Evolutionary conservation across 305 asterid species (phyloP).

Genomic region (Euphrasia arctica): DNA sequence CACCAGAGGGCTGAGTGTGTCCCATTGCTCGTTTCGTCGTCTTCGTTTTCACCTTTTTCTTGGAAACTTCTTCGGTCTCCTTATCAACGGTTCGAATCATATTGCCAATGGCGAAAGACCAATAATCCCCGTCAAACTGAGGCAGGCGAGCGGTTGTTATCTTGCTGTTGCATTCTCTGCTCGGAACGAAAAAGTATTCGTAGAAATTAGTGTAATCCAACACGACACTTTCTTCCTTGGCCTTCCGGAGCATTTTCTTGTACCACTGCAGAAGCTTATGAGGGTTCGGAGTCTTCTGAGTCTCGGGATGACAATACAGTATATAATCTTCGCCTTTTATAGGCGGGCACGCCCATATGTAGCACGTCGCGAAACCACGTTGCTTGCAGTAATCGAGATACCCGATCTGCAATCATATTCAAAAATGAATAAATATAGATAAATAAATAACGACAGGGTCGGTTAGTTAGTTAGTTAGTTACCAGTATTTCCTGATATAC

Average conservation of each 20-base stretch:
- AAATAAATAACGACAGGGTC: neutral
- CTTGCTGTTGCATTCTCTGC: slow-evolving; percentile 46
- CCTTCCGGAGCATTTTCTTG: slow-evolving; percentile 61
- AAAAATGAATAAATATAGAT: slow-evolving; percentile 6
- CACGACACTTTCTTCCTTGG: slow-evolving; percentile 54
- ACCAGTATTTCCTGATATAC: slow-evolving; percentile 79
- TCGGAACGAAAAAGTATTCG: slow-evolving; percentile 53
- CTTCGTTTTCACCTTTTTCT: slow-evolving; percentile 32
- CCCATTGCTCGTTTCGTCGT: slow-evolving; percentile 54
- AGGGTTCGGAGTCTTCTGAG: slow-evolving; percentile 61
- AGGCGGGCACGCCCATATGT: slow-evolving; percentile 90
- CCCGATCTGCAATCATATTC: slow-evolving; percentile 52
- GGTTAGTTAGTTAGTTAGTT: slow-evolving; percentile 7
- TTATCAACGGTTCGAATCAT: slow-evolving; percentile 35
- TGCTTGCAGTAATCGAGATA: slow-evolving; percentile 81
- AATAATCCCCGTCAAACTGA: slow-evolving; percentile 68
- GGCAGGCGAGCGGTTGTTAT: slow-evolving; percentile 70
- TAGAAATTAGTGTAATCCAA: slow-evolving; percentile 50
- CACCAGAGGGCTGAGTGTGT: slow-evolving; percentile 39
- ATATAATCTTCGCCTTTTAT: slow-evolving; percentile 71
- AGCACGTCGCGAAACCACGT: slow-evolving; percentile 64
- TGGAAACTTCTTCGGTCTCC: slow-evolving; percentile 35
- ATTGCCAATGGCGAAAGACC: slow-evolving; percentile 62
- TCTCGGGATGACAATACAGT: slow-evolving; percentile 72
- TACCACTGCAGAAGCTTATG: slow-evolving; percentile 62